Base-by-base conservation (phyloP, 2,329 filamentous ascomycete genomes). In the Talaromyces sp. region DNA sequence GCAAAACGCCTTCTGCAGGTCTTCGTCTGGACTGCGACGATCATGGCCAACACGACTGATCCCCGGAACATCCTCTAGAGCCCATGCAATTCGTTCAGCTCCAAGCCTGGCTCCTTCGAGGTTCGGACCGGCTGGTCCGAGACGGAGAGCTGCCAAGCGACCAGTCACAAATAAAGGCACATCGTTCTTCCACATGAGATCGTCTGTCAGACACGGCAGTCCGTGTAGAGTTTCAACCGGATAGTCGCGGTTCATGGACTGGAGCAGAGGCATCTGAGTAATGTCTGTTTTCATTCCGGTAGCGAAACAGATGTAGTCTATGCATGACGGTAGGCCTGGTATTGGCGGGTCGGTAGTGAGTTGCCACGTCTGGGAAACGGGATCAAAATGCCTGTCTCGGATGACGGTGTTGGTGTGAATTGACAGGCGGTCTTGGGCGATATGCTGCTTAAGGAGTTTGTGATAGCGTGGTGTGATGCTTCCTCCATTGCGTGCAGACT, bases 251-350 rank as follows among this genome's bases (percentile, higher is more conserved):
- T 84, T 73, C 70, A 93, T 83, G 0, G 77, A 82, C 60, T 84
- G 75, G 13, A 93, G 75, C 60, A 86, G 86, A 0, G 87, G 82
- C 25, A 92, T 78, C 1, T 79, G 79, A 1, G 75, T 69, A 28
- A 91, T 84, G 65, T 92, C 81, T 0, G 85, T 84, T 55, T 85
- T 81, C 44, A 90, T 84, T 0, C 90, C 90, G 0, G 90, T 93
- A 15, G 90, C 89, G 68, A 89, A 91, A 73, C 90, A 89, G 64
- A 92, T 85, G 73, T 88, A 89, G 71, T 92, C 83, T 15, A 87
- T 77, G 1, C 36, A 53, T 1, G 66, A 56, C 11, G 80, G 78
- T 1, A 89, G 71, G 3, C 74, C 69, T 0, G 75, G 75, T 15
- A 85, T 78, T 0, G 81, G 75, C 0, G 87, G 85, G 3, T 82